Conservation (phyloP, 202 grass and related monocot genomes). For the Schoenoplectus triqueter region DNA sequence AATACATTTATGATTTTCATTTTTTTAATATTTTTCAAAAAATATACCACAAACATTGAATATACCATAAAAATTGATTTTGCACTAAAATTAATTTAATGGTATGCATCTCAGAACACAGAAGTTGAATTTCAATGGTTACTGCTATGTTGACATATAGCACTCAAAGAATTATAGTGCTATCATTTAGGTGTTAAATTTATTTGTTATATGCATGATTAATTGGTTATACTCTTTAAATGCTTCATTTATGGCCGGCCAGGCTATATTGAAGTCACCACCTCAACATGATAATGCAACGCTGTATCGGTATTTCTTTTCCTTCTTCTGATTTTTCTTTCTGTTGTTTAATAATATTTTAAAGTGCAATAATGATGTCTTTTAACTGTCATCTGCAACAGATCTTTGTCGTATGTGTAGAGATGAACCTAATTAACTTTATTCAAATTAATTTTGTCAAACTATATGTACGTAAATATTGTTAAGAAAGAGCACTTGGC, state of each 20-base stretch:
- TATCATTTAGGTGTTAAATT: too few species aligned
- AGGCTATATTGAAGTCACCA: slow-evolving; percentile 3
- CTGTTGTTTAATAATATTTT: neutral
- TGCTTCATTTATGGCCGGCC: neutral
- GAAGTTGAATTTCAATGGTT: too few species aligned
- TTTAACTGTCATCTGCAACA: neutral
- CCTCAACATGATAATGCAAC: neutral
- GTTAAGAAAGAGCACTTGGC: slow-evolving; percentile 28
- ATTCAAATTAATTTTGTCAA: neutral
- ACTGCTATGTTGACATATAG: too few species aligned
- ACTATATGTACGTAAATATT: neutral
- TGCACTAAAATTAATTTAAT: too few species aligned
- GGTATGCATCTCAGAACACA: too few species aligned
- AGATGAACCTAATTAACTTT: neutral
- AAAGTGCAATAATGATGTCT: neutral
- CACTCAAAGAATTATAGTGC: too few species aligned
- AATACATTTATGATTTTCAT: too few species aligned
- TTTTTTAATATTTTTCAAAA: too few species aligned
- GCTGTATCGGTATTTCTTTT: neutral
- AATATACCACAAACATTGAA: too few species aligned
- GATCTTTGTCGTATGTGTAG: neutral
- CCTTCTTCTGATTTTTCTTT: neutral
- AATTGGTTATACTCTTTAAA: neutral
- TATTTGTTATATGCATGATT: too few species aligned
- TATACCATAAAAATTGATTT: too few species aligned